Evolutionary conservation across 345 rosid species (phyloP).

Genomic region (Aegle marmelos): DNA sequence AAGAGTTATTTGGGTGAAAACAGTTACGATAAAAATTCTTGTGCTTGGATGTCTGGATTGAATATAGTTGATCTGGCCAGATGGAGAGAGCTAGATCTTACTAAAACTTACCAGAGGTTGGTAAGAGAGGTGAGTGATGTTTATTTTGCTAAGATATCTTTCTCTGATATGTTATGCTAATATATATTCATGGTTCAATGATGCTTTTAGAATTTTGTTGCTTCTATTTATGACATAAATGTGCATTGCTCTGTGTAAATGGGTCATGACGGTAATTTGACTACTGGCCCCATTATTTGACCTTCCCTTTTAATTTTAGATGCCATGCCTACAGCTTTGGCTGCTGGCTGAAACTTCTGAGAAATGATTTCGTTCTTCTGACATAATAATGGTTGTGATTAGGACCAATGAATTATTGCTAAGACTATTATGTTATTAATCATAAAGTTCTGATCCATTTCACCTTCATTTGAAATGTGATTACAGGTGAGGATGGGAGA

Average conservation of each 20-base stretch:
- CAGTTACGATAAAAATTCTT: constrained; percentile 39
- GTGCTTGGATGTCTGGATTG: constrained; percentile 94
- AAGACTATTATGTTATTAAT: background rate
- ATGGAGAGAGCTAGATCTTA: constrained; percentile 67
- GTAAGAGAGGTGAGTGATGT: constrained; percentile 51
- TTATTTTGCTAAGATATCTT: background rate
- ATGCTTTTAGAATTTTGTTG: constrained; percentile 1
- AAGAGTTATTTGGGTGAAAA: constrained; percentile 43
- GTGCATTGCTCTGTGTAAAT: background rate
- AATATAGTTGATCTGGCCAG: constrained; percentile 71
- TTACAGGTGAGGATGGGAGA: constrained; percentile 41
- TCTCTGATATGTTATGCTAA: background rate
- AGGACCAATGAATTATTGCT: background rate
- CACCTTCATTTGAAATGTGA: constrained; percentile 9
- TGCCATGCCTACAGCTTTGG: background rate
- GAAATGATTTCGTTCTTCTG: background rate
- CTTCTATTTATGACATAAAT: background rate
- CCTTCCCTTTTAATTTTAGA: background rate
- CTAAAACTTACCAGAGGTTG: constrained; percentile 54
- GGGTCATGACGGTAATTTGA: background rate
- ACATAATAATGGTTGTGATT: background rate
- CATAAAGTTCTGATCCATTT: background rate
- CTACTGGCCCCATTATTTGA: background rate
- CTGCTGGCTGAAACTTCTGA: background rate
- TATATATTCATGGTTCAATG: background rate